A percentile compares a stretch with the other conserved stretches of the same genome.
Evolutionary conservation across 1,284 basidiomycete genomes (phyloP).

Genomic region (Phellinidium pouzarii): DNA sequence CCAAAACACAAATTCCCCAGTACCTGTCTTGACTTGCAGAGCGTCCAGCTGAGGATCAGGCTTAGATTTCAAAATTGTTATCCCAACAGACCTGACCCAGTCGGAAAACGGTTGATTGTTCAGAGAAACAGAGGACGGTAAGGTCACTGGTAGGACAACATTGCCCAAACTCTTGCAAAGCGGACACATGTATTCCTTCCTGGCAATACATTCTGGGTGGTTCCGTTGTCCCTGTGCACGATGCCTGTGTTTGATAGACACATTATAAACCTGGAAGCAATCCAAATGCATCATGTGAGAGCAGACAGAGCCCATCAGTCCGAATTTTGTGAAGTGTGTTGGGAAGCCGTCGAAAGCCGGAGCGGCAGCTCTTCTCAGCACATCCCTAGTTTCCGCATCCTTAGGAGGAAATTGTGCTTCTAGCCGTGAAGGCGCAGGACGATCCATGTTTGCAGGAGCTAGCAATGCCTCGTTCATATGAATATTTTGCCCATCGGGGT

Average conservation of each 20-base stretch:
- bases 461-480: conserved; percentile 74
- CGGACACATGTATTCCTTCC: conserved; percentile 95
- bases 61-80: conserved; percentile 73
- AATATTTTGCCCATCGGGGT: conserved; percentile 62
- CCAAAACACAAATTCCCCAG: conserved; percentile 83
- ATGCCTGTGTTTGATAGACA: conserved; percentile 85
- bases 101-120: conserved; percentile 62
- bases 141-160: conserved; percentile 79
- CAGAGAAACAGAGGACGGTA: conserved; percentile 38
- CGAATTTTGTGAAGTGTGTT: conserved; percentile 67
- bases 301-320: conserved; percentile 85
- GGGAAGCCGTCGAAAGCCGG: conserved; percentile 74
- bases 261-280: conserved; percentile 89
- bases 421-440: conserved; percentile 27
- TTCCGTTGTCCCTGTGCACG: conserved; percentile 86
- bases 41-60: conserved; percentile 64
- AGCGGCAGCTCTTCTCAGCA: conserved; percentile 35
- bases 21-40: conserved; percentile 67
- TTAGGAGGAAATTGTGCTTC: conserved; percentile 48
- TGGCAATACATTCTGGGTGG: conserved; percentile 88
- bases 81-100: conserved; percentile 76
- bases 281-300: conserved; percentile 97
- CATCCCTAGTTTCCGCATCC: conserved; percentile 41
- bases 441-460: conserved; percentile 64
- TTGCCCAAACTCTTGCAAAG: conserved; percentile 98